A percentile compares a stretch with the other conserved stretches of the same genome.
Evolutionary conservation across 176 grass and related monocot genomes (phyloP).

Genomic region (Thalia dealbata): DNA sequence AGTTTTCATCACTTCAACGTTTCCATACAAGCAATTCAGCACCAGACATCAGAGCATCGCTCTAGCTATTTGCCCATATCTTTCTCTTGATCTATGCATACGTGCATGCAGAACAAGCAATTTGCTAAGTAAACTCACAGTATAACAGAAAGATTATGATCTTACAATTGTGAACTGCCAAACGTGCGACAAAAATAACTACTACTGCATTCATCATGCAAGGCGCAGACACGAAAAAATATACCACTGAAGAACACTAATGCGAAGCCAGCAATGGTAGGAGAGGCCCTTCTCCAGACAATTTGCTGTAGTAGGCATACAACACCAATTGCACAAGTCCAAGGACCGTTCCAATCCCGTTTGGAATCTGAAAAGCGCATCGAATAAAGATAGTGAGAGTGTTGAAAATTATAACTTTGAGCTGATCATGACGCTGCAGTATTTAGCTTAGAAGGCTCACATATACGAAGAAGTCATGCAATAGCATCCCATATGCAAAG

Average conservation of each 20-base stretch:
- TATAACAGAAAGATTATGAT: too few relatives aligned
- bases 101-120: too few relatives aligned
- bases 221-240: not conserved
- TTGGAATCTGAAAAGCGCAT: constrained; percentile 56
- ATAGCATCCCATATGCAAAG: constrained; percentile 58
- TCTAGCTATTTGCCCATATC: too few relatives aligned
- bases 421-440: constrained; percentile 1
- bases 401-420: constrained; percentile 4
- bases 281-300: constrained; percentile 28
- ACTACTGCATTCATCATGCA: not conserved
- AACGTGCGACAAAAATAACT: not conserved
- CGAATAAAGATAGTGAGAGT: constrained; percentile 6
- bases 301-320: constrained; percentile 65
- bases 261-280: constrained; percentile 34
- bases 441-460: constrained; percentile 32
- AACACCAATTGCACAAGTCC: constrained; percentile 60
- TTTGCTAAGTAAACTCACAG: too few relatives aligned
- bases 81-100: too few relatives aligned
- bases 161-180: too few relatives aligned
- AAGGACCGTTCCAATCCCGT: constrained; percentile 72
- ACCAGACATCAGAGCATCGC: too few relatives aligned
- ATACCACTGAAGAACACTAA: not conserved
- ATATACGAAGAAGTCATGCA: constrained; percentile 94
- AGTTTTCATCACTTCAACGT: too few relatives aligned
- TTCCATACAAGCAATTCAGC: too few relatives aligned